Percentiles rank a stretch among this genome's conserved stretches.
phyloP scores from a whole-genome alignment of 2,329 filamentous ascomycete species.

The Blastomyces silverae region DNA sequence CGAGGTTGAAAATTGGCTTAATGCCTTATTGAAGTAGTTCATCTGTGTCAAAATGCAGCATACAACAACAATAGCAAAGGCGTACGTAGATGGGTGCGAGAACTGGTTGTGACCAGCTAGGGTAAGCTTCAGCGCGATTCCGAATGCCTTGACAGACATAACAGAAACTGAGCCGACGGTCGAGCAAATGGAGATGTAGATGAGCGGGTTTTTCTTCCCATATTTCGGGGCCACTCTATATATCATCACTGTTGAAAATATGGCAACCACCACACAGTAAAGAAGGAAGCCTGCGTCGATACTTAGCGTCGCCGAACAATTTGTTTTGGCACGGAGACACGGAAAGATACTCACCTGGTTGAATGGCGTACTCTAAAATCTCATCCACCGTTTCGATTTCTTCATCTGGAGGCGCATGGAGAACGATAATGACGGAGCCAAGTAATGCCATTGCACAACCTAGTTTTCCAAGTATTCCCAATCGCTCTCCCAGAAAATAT shows the following conservation, averaged over 20 bases:
- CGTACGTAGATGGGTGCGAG: constrained; percentile 87
- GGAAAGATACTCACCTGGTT: constrained; percentile 65
- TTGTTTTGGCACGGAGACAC: too few relatives aligned
- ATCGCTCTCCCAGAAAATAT: constrained; percentile 84
- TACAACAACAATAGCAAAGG: constrained; percentile 85
- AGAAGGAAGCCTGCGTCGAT: constrained; percentile 67
- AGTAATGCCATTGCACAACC: constrained; percentile 95
- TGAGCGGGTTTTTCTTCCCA: constrained; percentile 89
- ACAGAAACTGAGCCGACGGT: constrained; percentile 95
- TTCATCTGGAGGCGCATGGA: constrained; percentile 91
- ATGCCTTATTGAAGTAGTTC: constrained; percentile 99
- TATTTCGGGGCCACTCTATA: constrained; percentile 85
- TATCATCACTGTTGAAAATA: constrained; percentile 90
- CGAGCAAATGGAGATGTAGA: constrained; percentile 96
- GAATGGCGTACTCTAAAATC: constrained; percentile 82
- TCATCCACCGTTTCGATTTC: constrained; percentile 86
- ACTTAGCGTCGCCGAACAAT: constrained; percentile 15
- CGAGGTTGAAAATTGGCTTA: constrained; percentile 93
- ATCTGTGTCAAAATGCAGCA: constrained; percentile 98
- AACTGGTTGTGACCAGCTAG: constrained; percentile 93
- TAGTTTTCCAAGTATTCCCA: constrained; percentile 86
- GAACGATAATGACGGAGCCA: constrained; percentile 92
- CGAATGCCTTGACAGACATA: constrained; percentile 98
- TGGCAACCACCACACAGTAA: constrained; percentile 71
- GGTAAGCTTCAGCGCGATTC: constrained; percentile 93